Evolutionary conservation across 1,284 basidiomycete genomes (phyloP), one percentile per base, ranked within the genome.

Genomic region (Sanghuangporus sanghuang): DNA sequence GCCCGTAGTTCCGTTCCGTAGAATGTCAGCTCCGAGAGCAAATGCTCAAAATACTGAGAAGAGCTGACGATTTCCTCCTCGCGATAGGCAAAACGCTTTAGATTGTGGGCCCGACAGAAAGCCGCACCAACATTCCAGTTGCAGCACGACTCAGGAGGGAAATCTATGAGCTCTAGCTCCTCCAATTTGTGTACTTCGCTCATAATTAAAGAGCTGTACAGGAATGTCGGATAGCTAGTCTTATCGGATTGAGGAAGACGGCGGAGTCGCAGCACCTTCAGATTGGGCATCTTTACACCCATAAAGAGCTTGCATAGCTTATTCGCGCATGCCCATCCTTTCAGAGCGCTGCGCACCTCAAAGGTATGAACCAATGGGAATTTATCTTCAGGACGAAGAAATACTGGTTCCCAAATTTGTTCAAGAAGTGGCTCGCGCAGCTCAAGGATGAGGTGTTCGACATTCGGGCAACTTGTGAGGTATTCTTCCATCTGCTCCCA

Each of bases 401-500:
- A 5, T 14, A 8, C 27, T 6, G 35, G 32, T 3, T 35, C 46
- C 35, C 46, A 52, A 16, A 11, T 36, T 39, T 39, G 36, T 32
- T 27, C 48, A 2, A 27, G 4, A n/a, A 62, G 61, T 21, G 44
- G n/a, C 14, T 57, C 42, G 3, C 44, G 54, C 42, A 62, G 44
- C 32, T 50, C 54, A 23, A 62, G 16, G 18, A 14, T 39, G 32
- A 57, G 54, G 14, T 62, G 3, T 9, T 50, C 61, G 35, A 62
- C 32, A 46, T 39, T 50, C 12, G 61, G 61, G 44, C 54, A 57
- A 21, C 46, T 36, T 21, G 16, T 35, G 27, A 62, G 9, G 21
- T 57, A 62, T n/a, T 35, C 38, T 12, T 62, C 55, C 16, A 62
- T 36, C 14, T 50, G 46, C n/a, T 52, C 38, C 61, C 61, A 62